A percentile compares a stretch with the other conserved stretches of the same genome.
Conservation (phyloP, 371 early-diverging fungal genomes). For the Blastocladiella emersonii region DNA sequence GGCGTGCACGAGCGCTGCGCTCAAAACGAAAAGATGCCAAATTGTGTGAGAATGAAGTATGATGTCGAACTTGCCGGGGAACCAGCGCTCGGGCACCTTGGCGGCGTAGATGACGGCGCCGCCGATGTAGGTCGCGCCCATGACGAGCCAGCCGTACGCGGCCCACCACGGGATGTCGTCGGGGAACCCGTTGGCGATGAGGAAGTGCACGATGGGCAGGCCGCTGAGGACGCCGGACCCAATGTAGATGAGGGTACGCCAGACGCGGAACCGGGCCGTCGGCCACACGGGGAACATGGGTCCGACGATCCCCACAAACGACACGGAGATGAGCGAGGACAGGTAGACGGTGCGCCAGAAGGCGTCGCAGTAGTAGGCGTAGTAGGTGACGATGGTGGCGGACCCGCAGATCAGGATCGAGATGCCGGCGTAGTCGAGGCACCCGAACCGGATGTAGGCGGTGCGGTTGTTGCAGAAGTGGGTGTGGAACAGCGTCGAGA, state of each 20-base stretch:
- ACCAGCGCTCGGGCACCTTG: constrained; percentile 54
- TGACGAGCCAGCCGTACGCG: neutral
- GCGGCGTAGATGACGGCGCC: constrained; percentile 41
- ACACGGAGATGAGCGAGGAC: neutral
- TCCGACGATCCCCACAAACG: constrained; percentile 9
- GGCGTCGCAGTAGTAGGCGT: constrained; percentile 12
- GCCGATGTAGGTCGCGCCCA: constrained; percentile 8
- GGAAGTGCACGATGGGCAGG: constrained; percentile 5
- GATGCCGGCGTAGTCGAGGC: constrained; percentile 11
- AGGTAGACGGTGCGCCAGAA: constrained; percentile 6
- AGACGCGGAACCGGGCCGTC: constrained; percentile 6
- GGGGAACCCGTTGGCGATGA: neutral
- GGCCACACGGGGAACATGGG: constrained; percentile 8
- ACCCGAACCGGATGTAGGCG: constrained; percentile 10
- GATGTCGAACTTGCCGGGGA: constrained; percentile 59
- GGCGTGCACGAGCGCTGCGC: constrained; percentile 45
- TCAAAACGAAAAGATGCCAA: constrained; percentile 64
- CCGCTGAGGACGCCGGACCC: neutral
- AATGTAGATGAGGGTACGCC: constrained; percentile 7
- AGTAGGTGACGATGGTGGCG: constrained; percentile 8
- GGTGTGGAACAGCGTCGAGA: constrained; percentile 13
- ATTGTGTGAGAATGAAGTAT: constrained; percentile 59
- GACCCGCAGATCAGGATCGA: constrained; percentile 12
- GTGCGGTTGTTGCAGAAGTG: constrained; percentile 8
- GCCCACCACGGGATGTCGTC: neutral